Base-by-base conservation (phyloP, 352 stramenopile genomes). In the Globisporangium acanthophoron region DNA sequence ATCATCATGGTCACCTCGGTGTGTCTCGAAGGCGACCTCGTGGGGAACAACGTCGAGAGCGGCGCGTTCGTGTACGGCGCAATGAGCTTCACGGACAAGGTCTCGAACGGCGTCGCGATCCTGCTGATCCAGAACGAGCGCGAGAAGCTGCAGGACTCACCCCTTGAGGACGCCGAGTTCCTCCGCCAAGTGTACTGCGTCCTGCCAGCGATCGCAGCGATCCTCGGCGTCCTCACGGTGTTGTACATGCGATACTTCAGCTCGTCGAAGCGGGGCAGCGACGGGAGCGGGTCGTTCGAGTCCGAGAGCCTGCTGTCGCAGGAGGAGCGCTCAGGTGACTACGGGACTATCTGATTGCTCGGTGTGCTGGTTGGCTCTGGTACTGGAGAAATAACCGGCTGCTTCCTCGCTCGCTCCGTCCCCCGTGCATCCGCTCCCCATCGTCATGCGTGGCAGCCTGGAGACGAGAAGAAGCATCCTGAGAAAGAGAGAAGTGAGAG, bases 21-120 rank as follows among this genome's bases (percentile, higher is more conserved):
- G 44, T 93, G 80, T 55, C 59, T 93, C 12, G 86, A 91, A 58
- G 85, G 81, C 44, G 85, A 92, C 52, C 62, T 94, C 3, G 82
- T 94, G 1, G 85, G 85, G 16, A 87, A 87, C 65, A 87, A 90
- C 58, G 69, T 88, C 41, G 85, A 92, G 60, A 91, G 79, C 48
- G 85, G 85, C 37, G 85, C 85, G 15, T 94, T 94, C 47, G 85
- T 94, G 31, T 94, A 92, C 65, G 85, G 85, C 27, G 78, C 82
- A 9, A 91, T 94, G 82, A 92, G 83, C 56, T 92, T 94, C 65
- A 91, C 82, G 16, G 85, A 94, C 70, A 94, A 94, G 52, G 88
- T 92, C 58, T 92, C 80, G 46, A 93, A 92, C 56, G 85, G 85
- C 12, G 71, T 92, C 35, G 80, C 80, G 31, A 88, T 94, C 46